Evolutionary conservation across 2,329 filamentous ascomycete species (phyloP), one percentile per base, ranked within the genome.

Genomic region (Colletotrichum theobromicola): DNA sequence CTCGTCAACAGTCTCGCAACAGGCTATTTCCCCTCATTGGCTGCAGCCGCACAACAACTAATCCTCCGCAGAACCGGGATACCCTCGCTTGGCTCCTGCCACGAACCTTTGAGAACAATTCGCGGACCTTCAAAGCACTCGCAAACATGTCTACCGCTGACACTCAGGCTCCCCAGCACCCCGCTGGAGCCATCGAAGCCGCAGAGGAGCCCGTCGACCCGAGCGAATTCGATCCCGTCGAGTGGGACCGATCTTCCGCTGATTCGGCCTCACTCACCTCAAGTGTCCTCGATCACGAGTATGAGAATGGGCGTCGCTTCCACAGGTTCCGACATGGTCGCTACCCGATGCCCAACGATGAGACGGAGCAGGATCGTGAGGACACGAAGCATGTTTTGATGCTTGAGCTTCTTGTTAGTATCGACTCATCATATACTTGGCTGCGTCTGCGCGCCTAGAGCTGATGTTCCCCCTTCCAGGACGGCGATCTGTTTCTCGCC

Each of bases 321-420:
- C 87, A 88, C 77, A 81, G 83, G 34, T 88, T 84, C 76, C 82
- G 83, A 63, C 80, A 84, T 58, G 85, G 85, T 50, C 81, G 83
- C 24, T 88, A 88, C 73, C 85, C 86, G 3, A 79, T 88, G 18
- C 86, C 87, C 4, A 88, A 88, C 67, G 86, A 88, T 75, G 82
- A 84, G 34, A 77, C 79, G 12, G 88, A 89, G 78, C 86, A 88
- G 76, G 81, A 83, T 28, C 83, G 86, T 12, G 85, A 89, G 72
- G 84, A 88, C 50, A 81, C 85, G 70, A 85, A 85, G 72, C 88
- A 89, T 74, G 79, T 80, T 15, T 78, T 87, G 74, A 86, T 89
- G 78, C 82, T 86, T 5, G 83, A 90, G 71, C 73, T 88, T 34
- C 83, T 82, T 32, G 83, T 85, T 74, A n/a, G 74, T 72, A 7